These are phyloP conservation scores for Fusarium abutilonis DNA, from an alignment of 2,329 filamentous ascomycete species.

Conservation along the genomic window DNA sequence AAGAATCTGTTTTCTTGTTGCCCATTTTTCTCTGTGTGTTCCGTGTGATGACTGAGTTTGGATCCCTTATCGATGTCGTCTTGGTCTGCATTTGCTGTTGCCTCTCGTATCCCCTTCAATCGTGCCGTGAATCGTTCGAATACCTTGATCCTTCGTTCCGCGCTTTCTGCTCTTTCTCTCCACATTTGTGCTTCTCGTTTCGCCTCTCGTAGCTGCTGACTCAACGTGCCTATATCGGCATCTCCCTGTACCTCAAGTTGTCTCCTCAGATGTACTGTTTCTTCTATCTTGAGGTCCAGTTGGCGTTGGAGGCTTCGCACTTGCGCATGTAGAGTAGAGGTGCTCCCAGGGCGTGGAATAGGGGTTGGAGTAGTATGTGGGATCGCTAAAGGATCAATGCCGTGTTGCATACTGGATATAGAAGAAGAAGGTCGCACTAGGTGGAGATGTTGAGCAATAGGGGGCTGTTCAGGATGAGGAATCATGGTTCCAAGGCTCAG, in stretches of 20 bases:
- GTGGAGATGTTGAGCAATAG: constrained; percentile 53
- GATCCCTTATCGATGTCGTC: not conserved
- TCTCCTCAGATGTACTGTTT: constrained; percentile 56
- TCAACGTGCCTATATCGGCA: constrained; percentile 57
- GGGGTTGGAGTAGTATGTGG: constrained; percentile 12
- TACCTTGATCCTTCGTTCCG: constrained; percentile 62
- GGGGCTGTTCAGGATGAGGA: constrained; percentile 50
- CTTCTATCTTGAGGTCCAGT: constrained; percentile 58
- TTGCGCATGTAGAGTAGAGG: constrained; percentile 57
- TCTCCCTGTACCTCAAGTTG: constrained; percentile 58
- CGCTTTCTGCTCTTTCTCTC: constrained; percentile 64
- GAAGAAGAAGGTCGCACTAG: constrained; percentile 50
- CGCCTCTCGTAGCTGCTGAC: constrained; percentile 58
- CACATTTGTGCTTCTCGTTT: constrained; percentile 54
- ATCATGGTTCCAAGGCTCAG: constrained; percentile 53
- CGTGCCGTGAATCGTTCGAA: constrained; percentile 57
- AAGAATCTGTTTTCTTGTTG: not conserved
- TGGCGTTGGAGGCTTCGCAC: constrained; percentile 61
- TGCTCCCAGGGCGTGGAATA: constrained; percentile 42
- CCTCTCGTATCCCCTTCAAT: constrained; percentile 48
- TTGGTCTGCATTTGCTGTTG: constrained; percentile 10
- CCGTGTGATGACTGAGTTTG: not conserved
- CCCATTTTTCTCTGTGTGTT: not conserved
- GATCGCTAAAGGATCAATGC: not conserved
- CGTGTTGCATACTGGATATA: constrained; percentile 33